Base-by-base conservation (phyloP, 1,284 basidiomycete species). In the Microbotryum lychnidis-dioicae region DNA sequence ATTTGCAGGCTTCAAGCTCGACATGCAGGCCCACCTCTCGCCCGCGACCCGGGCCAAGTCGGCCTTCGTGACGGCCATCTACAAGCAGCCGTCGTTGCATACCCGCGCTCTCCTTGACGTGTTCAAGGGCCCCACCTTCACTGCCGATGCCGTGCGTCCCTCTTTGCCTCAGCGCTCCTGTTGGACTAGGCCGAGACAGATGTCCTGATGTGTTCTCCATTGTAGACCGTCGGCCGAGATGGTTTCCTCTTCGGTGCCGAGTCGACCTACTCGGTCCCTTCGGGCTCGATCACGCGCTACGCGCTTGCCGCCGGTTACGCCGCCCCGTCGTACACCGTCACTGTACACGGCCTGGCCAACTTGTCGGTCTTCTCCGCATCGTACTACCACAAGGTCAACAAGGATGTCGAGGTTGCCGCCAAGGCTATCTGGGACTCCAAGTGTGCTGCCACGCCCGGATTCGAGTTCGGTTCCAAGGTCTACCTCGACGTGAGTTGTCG, bases 121-220 rank as follows among this genome's bases (percentile, higher is more conserved):
- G 72, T 91, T 97, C 88, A 97, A 91, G 87, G 94, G 94, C 68
- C 94, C 94, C 56, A 93, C 90, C 63, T 88, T 97, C 82, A 97
- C 93, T 68, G 89, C 92, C 63, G 94, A 98, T 79, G 83, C 89
- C 67, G 92, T 72, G 44, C 45, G 63, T 60, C 23, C 29, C 6
- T 10, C 45, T 6, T 47, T 16, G 23, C 14, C 18, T 23, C 42
- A 10, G 7, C 33, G 20, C 31, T 25, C 23, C 21, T 1, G 9
- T 21, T 12, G 4, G 7, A 23, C 46, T 31, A 20, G 14, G n/a
- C 18, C 23, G 25, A 33, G 12, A 23, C 18, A 9, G 20, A 21
- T 16, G 14, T 21, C 9, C 25, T 51, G 20, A 16, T 18, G 50
- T 42, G 12, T 29, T 48, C 29, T n/a, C 8, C 1, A 20, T 12